Percentiles rank a stretch among this genome's conserved stretches.
These are phyloP conservation scores for Thraustotheca clavata DNA, from an alignment of 352 stramenopile genomes.

Conservation along the genomic window DNA sequence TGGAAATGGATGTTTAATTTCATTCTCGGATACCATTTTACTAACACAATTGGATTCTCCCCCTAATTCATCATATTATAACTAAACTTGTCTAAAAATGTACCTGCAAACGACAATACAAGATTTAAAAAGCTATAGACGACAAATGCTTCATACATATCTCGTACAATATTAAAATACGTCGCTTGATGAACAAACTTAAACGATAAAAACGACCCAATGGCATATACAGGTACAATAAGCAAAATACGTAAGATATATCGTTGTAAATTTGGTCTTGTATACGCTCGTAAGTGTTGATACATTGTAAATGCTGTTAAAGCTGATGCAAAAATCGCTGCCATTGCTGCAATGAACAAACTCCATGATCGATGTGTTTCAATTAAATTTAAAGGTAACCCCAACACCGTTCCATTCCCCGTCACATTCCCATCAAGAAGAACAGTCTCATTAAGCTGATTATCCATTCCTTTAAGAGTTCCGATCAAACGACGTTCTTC, in stretches of 20 bases:
- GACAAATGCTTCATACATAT: conserved; percentile 90
- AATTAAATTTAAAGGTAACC: conserved; percentile 56
- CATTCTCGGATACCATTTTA: conserved; percentile 78
- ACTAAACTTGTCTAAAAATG: background rate
- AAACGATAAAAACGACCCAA: conserved; percentile 75
- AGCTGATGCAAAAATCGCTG: conserved; percentile 43
- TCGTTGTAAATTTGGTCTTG: conserved; percentile 67
- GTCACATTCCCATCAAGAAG: conserved; percentile 58
- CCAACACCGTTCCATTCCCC: conserved; percentile 45
- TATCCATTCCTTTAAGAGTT: background rate
- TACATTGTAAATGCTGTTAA: conserved; percentile 81
- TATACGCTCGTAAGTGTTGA: conserved; percentile 78
- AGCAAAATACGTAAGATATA: conserved; percentile 86
- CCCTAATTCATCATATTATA: conserved; percentile 28
- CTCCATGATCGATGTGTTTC: conserved; percentile 50
- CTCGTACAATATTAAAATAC: conserved; percentile 82
- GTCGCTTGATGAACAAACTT: conserved; percentile 69
- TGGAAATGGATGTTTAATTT: conserved; percentile 76
- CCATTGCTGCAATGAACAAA: conserved; percentile 49
- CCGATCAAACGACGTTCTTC: too few relatives aligned
- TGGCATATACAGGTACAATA: conserved; percentile 80
- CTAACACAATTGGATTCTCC: conserved; percentile 83
- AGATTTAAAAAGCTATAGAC: conserved; percentile 89
- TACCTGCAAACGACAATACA: conserved; percentile 73
- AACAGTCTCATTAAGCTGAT: conserved; percentile 55